These are phyloP conservation scores for Emericellopsis cladophorae DNA, from an alignment of 2,329 filamentous ascomycete genomes.

Conservation along the genomic window DNA sequence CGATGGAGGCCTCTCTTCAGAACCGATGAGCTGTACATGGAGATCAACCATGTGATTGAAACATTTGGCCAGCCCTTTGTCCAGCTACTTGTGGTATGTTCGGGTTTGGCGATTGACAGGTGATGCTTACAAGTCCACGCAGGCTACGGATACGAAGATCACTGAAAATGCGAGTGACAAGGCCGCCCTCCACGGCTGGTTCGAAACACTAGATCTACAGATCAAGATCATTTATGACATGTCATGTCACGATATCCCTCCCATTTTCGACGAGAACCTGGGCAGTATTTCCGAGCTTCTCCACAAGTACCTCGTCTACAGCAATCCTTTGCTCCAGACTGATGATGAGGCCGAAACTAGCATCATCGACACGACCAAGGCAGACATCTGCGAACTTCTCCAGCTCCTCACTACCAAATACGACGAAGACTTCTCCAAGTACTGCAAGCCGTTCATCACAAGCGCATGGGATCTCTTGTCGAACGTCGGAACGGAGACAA, in stretches of 20 bases:
- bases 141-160: conserved; percentile 60
- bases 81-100: conserved; percentile 56
- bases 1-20: conserved; percentile 90
- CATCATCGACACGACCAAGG: conserved; percentile 74
- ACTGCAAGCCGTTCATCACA: conserved; percentile 73
- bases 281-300: conserved; percentile 63
- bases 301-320: conserved; percentile 86
- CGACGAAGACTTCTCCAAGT: conserved; percentile 78
- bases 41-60: conserved; percentile 89
- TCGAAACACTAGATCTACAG: conserved; percentile 76
- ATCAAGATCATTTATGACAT: conserved; percentile 92
- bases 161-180: conserved; percentile 66
- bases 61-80: conserved; percentile 81
- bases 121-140: not conserved
- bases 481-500: conserved; percentile 72
- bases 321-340: conserved; percentile 70
- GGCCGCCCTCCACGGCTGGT: conserved; percentile 60
- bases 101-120: conserved; percentile 6
- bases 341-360: conserved; percentile 86
- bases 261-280: conserved; percentile 86
- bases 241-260: conserved; percentile 92
- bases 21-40: conserved; percentile 82
- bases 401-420: conserved; percentile 91
- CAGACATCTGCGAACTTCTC: conserved; percentile 83
- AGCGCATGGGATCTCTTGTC: conserved; percentile 89